Percentiles rank a stretch among this genome's conserved stretches.
These are phyloP conservation scores for Agarophyton chilense DNA, from an alignment of 23 red algal species.

Conservation along the genomic window DNA sequence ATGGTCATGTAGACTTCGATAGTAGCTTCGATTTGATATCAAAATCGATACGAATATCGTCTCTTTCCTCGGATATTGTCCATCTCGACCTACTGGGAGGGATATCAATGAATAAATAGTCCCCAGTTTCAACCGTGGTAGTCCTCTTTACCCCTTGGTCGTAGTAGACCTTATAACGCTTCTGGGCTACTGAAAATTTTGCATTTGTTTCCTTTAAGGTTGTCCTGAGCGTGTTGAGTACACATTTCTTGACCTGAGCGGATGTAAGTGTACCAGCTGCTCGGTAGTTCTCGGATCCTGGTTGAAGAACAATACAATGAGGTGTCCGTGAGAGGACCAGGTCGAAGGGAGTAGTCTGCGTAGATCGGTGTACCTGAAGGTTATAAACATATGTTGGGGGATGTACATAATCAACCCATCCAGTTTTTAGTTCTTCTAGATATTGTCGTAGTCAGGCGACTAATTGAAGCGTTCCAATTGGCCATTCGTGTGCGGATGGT, in stretches of 20 bases:
- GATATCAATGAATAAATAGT: conserved; percentile 12
- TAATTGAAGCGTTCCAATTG: conserved; percentile 45
- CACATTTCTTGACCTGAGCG: not conserved
- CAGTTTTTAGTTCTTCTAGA: conserved; percentile 14
- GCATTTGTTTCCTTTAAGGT: not conserved
- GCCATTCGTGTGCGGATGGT: conserved; percentile 39
- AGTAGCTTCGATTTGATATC: not conserved
- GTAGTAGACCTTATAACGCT: not conserved
- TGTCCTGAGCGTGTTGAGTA: not conserved
- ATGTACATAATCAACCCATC: not conserved
- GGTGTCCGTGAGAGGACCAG: conserved; percentile 19
- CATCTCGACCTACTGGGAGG: not conserved
- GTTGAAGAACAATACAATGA: not conserved
- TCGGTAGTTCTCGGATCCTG: not conserved
- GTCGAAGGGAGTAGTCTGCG: conserved; percentile 6
- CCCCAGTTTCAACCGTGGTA: not conserved
- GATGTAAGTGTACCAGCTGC: not conserved
- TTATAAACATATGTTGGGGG: conserved; percentile 28
- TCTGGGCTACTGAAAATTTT: not conserved
- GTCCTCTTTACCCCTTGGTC: not conserved
- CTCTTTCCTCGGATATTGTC: not conserved
- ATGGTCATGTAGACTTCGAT: not conserved
- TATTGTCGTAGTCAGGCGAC: conserved; percentile 6
- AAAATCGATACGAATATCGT: not conserved
- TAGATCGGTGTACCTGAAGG: conserved; percentile 21